Conservation (phyloP, 1,284 basidiomycete genomes). For the Hymenochaete sp. region DNA sequence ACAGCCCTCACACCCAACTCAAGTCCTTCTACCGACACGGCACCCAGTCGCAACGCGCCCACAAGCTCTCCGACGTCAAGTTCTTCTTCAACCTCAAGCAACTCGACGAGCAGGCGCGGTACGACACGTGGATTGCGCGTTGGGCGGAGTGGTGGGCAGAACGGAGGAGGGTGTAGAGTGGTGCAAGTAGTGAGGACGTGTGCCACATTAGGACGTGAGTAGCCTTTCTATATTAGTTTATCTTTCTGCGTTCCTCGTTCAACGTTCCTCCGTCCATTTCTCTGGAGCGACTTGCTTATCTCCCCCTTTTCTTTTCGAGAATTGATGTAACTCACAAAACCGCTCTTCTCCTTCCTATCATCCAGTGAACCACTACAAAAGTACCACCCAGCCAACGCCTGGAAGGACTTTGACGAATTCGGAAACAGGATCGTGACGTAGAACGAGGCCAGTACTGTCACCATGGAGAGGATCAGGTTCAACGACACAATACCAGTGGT, state of each 20-base stretch:
- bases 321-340: too few relatives aligned
- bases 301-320: too few relatives aligned
- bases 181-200: slow-evolving; percentile 83
- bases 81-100: slow-evolving; percentile 86
- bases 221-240: neutral
- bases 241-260: too few relatives aligned
- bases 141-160: slow-evolving; percentile 90
- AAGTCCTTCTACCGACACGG: slow-evolving; percentile 86
- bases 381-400: too few relatives aligned
- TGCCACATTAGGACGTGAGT: slow-evolving; percentile 82
- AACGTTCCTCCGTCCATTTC: neutral
- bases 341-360: too few relatives aligned
- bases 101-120: slow-evolving; percentile 66
- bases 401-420: too few relatives aligned
- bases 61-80: slow-evolving; percentile 89
- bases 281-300: too few relatives aligned
- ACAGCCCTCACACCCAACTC: slow-evolving; percentile 74
- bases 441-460: too few relatives aligned
- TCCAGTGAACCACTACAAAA: too few relatives aligned
- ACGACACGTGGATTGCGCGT: slow-evolving; percentile 76
- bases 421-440: too few relatives aligned
- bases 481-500: too few relatives aligned
- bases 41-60: slow-evolving; percentile 63
- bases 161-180: slow-evolving; percentile 57
- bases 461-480: too few relatives aligned